These are phyloP conservation scores for Apophysomyces ossiformis DNA, from an alignment of 371 early-diverging fungal species.

Conservation along the genomic window DNA sequence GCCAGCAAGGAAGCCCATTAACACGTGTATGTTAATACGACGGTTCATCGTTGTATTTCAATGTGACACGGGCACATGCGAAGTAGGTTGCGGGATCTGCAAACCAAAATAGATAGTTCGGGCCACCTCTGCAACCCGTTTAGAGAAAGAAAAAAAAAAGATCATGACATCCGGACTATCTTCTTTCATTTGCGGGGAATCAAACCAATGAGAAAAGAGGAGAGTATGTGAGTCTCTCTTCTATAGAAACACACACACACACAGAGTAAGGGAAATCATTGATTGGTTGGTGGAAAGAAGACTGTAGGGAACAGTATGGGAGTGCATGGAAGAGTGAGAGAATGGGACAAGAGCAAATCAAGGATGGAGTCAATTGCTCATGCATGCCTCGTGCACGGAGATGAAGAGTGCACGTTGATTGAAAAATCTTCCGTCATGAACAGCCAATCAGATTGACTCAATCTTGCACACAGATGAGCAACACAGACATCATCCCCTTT, in stretches of 20 bases:
- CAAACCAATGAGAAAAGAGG: too few species aligned
- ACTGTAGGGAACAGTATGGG: neutral
- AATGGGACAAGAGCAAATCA: neutral
- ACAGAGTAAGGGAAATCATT: neutral
- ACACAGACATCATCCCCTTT: neutral
- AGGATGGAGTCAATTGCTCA: neutral
- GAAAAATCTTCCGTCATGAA: neutral
- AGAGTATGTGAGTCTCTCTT: too few species aligned
- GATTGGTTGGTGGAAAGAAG: neutral
- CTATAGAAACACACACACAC: too few species aligned
- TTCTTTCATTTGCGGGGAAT: too few species aligned
- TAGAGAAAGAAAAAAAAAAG: too few species aligned
- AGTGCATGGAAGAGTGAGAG: too few species aligned
- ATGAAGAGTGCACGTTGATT: neutral
- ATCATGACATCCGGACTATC: too few species aligned
- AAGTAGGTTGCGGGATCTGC: neutral
- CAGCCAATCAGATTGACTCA: neutral
- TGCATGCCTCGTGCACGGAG: neutral
- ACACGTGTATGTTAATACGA: neutral
- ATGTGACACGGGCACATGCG: neutral
- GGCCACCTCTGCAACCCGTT: neutral
- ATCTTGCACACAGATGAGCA: neutral
- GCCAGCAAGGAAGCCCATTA: neutral
- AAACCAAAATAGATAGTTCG: neutral
- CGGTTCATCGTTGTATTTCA: neutral